These are phyloP conservation scores for Anisodus acutangulus DNA, from an alignment of 257 asterid species.

Conservation along the genomic window DNA sequence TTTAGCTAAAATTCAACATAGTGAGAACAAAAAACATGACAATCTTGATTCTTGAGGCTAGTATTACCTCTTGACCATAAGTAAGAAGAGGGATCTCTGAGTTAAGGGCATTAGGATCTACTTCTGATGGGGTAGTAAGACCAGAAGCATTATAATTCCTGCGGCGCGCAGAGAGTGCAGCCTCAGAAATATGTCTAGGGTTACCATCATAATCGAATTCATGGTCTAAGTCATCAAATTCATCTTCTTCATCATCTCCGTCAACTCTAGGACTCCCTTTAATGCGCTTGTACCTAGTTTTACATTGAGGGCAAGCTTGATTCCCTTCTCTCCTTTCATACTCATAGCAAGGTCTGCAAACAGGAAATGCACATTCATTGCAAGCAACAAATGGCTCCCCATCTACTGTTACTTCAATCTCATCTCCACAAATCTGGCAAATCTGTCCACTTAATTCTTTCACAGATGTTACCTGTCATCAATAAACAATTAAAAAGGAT, in stretches of 20 bases:
- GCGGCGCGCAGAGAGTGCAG: slow-evolving; percentile 56
- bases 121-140: slow-evolving; percentile 58
- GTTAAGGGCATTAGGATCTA: slow-evolving; percentile 67
- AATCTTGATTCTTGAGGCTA: not conserved
- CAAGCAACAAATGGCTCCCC: slow-evolving; percentile 97
- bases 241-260: slow-evolving; percentile 97
- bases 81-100: slow-evolving; percentile 92
- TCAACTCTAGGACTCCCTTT: slow-evolving; percentile 96
- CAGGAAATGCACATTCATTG: slow-evolving; percentile 93
- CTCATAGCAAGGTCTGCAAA: slow-evolving; percentile 87
- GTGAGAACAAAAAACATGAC: slow-evolving; percentile 21
- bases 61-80: slow-evolving; percentile 85
- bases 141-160: slow-evolving; percentile 54
- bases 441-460: slow-evolving; percentile 92
- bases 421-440: slow-evolving; percentile 99
- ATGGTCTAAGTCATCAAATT: slow-evolving; percentile 87
- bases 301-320: slow-evolving; percentile 98
- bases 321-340: slow-evolving; percentile 94
- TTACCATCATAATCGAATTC: slow-evolving; percentile 69
- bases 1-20: slow-evolving; percentile 5
- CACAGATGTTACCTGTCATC: slow-evolving; percentile 82
- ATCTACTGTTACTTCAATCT: slow-evolving; percentile 70
- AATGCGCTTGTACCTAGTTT: slow-evolving; percentile 88
- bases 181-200: slow-evolving; percentile 58
- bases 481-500: slow-evolving; percentile 40